Evolutionary conservation across 768 basidiomycete species (phyloP), one percentile per base, ranked within the genome.

Genomic region (Suillus tomentosus): DNA sequence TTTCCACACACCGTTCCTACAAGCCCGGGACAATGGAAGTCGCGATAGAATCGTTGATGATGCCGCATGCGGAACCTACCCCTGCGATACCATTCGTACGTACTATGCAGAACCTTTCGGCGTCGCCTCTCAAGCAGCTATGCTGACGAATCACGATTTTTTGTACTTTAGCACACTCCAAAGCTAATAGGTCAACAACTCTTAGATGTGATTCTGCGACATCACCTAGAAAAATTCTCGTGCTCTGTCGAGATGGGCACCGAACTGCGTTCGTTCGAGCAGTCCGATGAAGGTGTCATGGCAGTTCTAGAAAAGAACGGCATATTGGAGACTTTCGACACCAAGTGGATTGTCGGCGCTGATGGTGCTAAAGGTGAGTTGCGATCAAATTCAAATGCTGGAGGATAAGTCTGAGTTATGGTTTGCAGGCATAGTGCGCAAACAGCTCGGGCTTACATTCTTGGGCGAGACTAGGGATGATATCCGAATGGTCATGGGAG

Each of bases 221-320:
- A 55, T 24, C 70, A 68, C 55, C 62, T 74, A 22, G 67, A 67
- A 24, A 70, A 69, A 7, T 64, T 68, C 10, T 67, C 64, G 0
- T 76, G 75, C 57, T 48, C 47, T 15, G 75, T 84, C 13, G 81
- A 82, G 62, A 64, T 75, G 0, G 74, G 71, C 1, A 74, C 74
- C 4, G 80, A 80, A 62, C 66, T 82, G 9, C 59, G 67, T 14
- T 66, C 62, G 3, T 68, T 82, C 31, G 74, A 77, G 62, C 79
- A 81, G 62, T 55, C 67, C 27, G 50, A 65, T 0, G 76, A 79
- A 59, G 61, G 66, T 36, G 76, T 81, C 9, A 65, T 64, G 0
- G 78, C 71, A 1, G 60, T 43, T n/a, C 34, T 64, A 5, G 31
- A 27, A 17, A 64, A 57, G 37, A 39, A 57, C 22, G 63, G n/a